These are phyloP conservation scores for Pyronema omphalodes DNA, from an alignment of 495 filamentous ascomycete genomes.

Conservation along the genomic window DNA sequence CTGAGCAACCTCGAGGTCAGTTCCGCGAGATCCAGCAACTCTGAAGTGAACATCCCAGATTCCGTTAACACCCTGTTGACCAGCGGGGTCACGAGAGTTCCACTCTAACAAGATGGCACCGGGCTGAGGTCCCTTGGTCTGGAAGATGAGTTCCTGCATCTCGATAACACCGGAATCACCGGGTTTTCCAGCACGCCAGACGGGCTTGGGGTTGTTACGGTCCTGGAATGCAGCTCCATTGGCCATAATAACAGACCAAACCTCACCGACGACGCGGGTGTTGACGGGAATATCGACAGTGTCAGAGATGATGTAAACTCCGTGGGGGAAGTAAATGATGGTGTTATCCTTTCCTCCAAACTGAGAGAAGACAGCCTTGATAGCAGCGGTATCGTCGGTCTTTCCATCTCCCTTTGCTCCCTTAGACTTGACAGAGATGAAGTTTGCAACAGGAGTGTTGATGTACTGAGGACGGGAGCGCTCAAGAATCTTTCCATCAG, in stretches of 20 bases:
- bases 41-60: conserved; percentile 92
- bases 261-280: conserved; percentile 72
- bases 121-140: conserved; percentile 57
- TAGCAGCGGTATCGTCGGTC: conserved; percentile 47
- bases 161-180: conserved; percentile 66
- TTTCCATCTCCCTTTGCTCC: conserved; percentile 66
- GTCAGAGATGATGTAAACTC: conserved; percentile 65
- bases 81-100: conserved; percentile 48
- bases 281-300: conserved; percentile 69
- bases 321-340: conserved; percentile 82
- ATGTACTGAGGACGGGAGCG: conserved; percentile 62
- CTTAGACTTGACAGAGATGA: conserved; percentile 54
- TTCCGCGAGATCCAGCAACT: conserved; percentile 65
- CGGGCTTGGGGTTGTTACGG: conserved; percentile 46
- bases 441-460: conserved; percentile 34
- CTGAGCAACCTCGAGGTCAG: conserved; percentile 53
- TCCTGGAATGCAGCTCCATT: conserved; percentile 54
- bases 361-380: conserved; percentile 50
- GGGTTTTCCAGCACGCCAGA: conserved; percentile 58
- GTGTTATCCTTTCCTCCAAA: conserved; percentile 41
- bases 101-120: conserved; percentile 83
- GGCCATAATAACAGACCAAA: conserved; percentile 79
- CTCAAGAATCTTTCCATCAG: conserved; percentile 31
- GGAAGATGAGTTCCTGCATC: conserved; percentile 67
- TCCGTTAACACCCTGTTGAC: conserved; percentile 47